These are phyloP conservation scores for Pestalotiopsis sp. DNA, from an alignment of 2,329 filamentous ascomycete genomes.

Conservation along the genomic window DNA sequence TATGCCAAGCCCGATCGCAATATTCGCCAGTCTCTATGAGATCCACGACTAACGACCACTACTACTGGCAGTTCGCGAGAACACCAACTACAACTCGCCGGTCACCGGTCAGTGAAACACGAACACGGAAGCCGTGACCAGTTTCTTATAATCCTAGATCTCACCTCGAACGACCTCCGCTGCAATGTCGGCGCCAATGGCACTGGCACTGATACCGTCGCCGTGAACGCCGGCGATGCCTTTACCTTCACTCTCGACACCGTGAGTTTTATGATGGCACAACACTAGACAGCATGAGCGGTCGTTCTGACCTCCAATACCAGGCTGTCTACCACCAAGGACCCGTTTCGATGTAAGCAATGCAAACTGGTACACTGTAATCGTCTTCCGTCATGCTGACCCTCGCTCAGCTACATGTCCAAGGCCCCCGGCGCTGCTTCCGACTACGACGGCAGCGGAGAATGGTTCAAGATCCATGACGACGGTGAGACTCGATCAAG, in stretches of 20 bases:
- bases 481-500: constrained; percentile 23
- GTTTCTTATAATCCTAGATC: constrained; percentile 26
- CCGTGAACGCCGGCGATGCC: constrained; percentile 36
- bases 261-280: constrained; percentile 16
- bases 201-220: constrained; percentile 33
- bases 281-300: not conserved
- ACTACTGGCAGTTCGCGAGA: constrained; percentile 37
- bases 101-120: constrained; percentile 35
- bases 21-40: not conserved
- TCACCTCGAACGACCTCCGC: constrained; percentile 40
- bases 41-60: not conserved
- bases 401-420: constrained; percentile 37
- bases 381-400: not conserved
- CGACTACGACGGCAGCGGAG: constrained; percentile 39
- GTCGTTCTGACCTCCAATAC: not conserved
- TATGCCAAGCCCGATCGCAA: constrained; percentile 8
- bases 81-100: constrained; percentile 50
- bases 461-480: constrained; percentile 46
- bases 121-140: too few relatives aligned
- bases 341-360: constrained; percentile 36
- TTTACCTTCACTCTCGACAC: constrained; percentile 41
- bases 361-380: too few relatives aligned
- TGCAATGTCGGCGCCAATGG: constrained; percentile 42
- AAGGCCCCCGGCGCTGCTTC: constrained; percentile 37
- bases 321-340: constrained; percentile 45